Evolutionary conservation across 2,329 filamentous ascomycete species (phyloP), one percentile per base, ranked within the genome.

Genomic region (Colletotrichum abscissum): DNA sequence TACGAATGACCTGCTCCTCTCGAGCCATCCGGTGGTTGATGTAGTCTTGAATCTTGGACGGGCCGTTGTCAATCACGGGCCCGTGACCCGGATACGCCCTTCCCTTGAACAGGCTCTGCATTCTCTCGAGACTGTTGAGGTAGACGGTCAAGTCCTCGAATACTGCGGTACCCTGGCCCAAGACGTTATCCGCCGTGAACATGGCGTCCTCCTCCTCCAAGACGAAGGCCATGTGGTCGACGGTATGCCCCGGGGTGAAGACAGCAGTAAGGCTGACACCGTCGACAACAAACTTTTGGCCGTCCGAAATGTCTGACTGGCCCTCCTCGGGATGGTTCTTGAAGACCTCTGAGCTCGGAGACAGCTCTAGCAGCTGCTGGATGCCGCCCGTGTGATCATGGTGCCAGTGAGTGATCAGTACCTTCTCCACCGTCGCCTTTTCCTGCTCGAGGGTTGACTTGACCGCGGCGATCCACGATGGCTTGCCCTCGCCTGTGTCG

Each of bases 321-420:
- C 82, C 84, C 3, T 83, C 77, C 1, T 81, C 83, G 0, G 93
- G 92, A 46, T 90, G 82, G 76, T 91, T 85, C 81, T 97, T 96
- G 83, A 92, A 90, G 52, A 97, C 82, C 26, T 85, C 85, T 7
- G 89, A 91, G 22, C 87, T 80, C 0, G 94, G 92, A n/a, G 87
- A 93, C 28, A 92, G 80, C 16, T 84, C 82, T 22, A 92, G 84
- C 1, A 98, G 85, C 77, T 97, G 91, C 3, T 84, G 80, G 28
- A 98, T 89, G 8, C 97, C 97, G 28, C 92, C 90, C 7, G 92
- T 88, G 80, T 99, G 97, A 79, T 99, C 97, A 55, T 86, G 89
- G 80, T 99, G 97, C 95, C 95, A 97, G 82, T 99, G 97, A 0
- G 95, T 97, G 62, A 99, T 86, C 26, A 99, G 86, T 0, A 92